Conservation (phyloP, 73 alveolate genomes). For the Breviolum minutum region DNA sequence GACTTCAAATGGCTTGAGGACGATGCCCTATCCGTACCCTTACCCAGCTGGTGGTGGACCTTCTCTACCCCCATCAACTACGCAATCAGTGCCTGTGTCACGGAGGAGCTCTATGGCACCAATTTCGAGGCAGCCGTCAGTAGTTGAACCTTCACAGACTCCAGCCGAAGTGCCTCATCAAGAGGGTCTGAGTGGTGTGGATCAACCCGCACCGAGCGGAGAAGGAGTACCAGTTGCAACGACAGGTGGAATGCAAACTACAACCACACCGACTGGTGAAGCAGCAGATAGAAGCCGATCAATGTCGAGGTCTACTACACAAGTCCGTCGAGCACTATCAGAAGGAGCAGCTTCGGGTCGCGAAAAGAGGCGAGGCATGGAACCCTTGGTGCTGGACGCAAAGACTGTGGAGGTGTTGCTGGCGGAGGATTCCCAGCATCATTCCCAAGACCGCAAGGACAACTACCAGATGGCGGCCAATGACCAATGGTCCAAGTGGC, state of each 20-base stretch:
- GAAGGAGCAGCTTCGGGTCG: neutral
- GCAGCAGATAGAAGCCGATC: neutral
- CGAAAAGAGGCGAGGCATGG: neutral
- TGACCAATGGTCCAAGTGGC: constrained; percentile 14
- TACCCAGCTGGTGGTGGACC: neutral
- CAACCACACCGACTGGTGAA: neutral
- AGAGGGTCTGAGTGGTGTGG: no score
- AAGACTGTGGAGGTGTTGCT: neutral
- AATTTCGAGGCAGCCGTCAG: no score
- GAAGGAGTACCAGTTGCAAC: neutral
- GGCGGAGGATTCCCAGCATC: neutral
- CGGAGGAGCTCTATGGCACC: neutral
- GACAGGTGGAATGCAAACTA: neutral
- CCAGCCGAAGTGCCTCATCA: constrained; percentile 27
- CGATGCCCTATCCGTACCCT: neutral
- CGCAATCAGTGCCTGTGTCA: neutral
- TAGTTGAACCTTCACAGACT: no score
- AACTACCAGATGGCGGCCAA: neutral
- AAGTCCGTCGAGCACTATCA: neutral
- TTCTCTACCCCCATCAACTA: neutral
- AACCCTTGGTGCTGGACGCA: neutral
- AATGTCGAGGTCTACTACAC: neutral
- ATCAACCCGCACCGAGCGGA: no score
- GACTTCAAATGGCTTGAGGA: neutral
- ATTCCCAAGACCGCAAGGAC: neutral